phyloP scores from a whole-genome alignment of 257 asterid species.

The Anisodus acutangulus region DNA sequence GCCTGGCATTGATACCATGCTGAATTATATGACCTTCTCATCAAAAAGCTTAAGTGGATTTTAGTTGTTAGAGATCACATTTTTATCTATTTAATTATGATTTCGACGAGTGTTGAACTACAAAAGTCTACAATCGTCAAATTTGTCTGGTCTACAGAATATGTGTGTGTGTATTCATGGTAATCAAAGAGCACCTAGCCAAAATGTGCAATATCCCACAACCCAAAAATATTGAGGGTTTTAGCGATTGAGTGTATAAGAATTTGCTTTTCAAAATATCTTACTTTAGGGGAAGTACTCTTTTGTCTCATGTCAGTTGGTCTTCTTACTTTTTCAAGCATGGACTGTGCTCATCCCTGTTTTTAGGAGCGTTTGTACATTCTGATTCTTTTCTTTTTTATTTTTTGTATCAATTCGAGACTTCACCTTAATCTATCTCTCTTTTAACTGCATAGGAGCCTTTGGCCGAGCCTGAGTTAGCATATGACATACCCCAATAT shows the following conservation, averaged over 20 bases:
- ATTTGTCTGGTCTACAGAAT: too few species aligned
- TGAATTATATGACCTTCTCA: too few species aligned
- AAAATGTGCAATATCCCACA: too few species aligned
- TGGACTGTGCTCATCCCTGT: not conserved
- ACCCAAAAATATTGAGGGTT: not conserved
- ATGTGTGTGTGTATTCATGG: too few species aligned
- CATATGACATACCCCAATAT: slow-evolving; percentile 53
- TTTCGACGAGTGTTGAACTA: too few species aligned
- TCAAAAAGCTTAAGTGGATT: too few species aligned
- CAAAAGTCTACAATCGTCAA: too few species aligned
- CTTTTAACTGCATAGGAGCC: slow-evolving; percentile 44
- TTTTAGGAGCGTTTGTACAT: not conserved
- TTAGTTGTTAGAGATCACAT: too few species aligned
- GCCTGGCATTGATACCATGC: too few species aligned
- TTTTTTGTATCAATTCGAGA: not conserved
- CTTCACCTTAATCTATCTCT: not conserved
- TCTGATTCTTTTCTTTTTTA: not conserved
- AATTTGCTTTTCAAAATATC: not conserved
- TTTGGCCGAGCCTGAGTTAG: slow-evolving; percentile 38
- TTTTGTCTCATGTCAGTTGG: not conserved
- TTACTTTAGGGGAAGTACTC: not conserved
- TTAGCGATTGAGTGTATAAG: not conserved
- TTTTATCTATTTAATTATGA: too few species aligned
- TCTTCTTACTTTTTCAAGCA: not conserved
- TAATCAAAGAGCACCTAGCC: too few species aligned